These are phyloP conservation scores for Pseudogymnoascus sp. DNA, from an alignment of 2,329 filamentous ascomycete genomes.

Conservation along the genomic window DNA sequence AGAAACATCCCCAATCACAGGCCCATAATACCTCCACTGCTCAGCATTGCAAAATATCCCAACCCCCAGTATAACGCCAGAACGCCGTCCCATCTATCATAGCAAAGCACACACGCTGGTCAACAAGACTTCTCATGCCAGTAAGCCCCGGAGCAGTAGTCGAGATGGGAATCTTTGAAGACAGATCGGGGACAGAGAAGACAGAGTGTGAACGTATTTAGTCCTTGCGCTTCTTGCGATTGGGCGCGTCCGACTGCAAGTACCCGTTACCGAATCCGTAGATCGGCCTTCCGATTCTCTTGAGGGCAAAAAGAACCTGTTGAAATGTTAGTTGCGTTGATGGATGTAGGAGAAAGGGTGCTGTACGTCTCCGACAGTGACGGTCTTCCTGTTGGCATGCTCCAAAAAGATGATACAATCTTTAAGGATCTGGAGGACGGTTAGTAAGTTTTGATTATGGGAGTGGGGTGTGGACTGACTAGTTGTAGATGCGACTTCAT, in stretches of 20 bases:
- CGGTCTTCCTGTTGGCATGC: constrained; percentile 49
- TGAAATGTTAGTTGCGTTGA: constrained; percentile 9
- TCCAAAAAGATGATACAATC: constrained; percentile 45
- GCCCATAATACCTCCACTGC: background rate
- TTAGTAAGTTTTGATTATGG: background rate
- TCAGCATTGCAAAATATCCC: background rate
- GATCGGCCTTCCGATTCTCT: constrained; percentile 41
- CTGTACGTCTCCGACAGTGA: constrained; percentile 53
- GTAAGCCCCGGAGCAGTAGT: no score
- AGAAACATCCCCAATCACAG: background rate
- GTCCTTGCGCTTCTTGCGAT: background rate
- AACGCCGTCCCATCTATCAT: no score
- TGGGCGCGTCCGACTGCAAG: background rate
- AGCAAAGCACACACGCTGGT: no score
- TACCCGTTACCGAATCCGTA: constrained; percentile 47
- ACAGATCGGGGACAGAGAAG: background rate
- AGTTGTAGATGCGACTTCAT: constrained; percentile 41
- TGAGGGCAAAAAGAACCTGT: constrained; percentile 47
- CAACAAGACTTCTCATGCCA: no score
- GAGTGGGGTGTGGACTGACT: constrained; percentile 32
- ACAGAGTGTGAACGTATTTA: background rate
- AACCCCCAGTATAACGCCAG: background rate
- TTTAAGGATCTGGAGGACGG: background rate
- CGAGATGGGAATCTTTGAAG: no score
- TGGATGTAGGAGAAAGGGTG: background rate